Evolutionary conservation across 2,329 filamentous ascomycete genomes (phyloP).

Genomic region (Curvularia spicifera): DNA sequence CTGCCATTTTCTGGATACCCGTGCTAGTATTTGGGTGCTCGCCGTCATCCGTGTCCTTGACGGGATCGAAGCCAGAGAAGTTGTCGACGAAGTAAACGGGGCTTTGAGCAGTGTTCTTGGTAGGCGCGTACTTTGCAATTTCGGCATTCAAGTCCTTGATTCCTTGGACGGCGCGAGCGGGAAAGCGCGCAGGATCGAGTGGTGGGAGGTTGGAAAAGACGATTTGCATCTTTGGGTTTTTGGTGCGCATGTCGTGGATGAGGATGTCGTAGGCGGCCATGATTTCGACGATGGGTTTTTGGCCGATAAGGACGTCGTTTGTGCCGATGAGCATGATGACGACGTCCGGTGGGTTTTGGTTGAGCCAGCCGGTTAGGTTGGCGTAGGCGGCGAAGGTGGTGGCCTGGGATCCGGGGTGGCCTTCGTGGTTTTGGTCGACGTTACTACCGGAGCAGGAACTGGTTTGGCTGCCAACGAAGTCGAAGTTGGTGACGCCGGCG

Average conservation of each 20-base stretch:
- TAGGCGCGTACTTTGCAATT: constrained; percentile 29
- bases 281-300: constrained; percentile 42
- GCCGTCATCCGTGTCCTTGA: constrained; percentile 43
- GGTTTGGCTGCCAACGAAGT: constrained; percentile 48
- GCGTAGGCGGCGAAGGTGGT: constrained; percentile 50
- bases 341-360: constrained; percentile 50
- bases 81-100: constrained; percentile 42
- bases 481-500: constrained; percentile 34
- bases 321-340: constrained; percentile 57
- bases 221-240: constrained; percentile 51
- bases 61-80: constrained; percentile 35
- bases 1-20: constrained; percentile 42
- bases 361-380: constrained; percentile 51
- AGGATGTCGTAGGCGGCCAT: constrained; percentile 49
- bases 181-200: constrained; percentile 35
- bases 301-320: constrained; percentile 52
- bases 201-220: constrained; percentile 46
- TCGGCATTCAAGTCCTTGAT: constrained; percentile 30
- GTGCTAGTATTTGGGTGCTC: constrained; percentile 41
- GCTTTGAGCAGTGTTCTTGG: constrained; percentile 27
- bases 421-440: constrained; percentile 56
- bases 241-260: constrained; percentile 52
- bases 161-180: constrained; percentile 19
- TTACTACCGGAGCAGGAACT: constrained; percentile 46
- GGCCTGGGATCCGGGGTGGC: constrained; percentile 52